Evolutionary conservation across 225 moss, liverwort and hornwort genomes (phyloP).

Genomic region (Antitrichia curtipendula): DNA sequence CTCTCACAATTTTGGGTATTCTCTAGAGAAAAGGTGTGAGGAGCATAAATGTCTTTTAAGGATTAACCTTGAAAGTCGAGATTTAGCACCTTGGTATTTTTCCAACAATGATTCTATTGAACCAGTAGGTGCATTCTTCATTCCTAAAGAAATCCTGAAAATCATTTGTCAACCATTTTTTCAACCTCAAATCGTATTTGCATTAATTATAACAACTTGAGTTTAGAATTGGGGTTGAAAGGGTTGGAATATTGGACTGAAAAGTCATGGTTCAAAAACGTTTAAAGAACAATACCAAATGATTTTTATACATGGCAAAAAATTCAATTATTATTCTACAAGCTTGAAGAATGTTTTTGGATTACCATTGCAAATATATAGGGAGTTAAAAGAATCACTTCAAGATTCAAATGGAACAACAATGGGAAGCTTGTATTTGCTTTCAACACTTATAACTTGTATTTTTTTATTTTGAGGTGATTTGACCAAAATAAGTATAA

Average conservation of each 20-base stretch:
- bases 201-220: background rate
- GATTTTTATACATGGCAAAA: background rate
- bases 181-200: too few relatives aligned
- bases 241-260: background rate
- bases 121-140: background rate
- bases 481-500: background rate
- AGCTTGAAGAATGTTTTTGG: rapidly evolving
- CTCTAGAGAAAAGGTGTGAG: rapidly evolving
- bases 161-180: background rate
- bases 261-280: background rate
- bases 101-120: background rate
- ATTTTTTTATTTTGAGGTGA: background rate
- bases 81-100: background rate
- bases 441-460: background rate
- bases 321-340: background rate
- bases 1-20: rapidly evolving
- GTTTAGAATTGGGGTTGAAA: background rate
- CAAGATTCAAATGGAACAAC: background rate
- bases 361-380: background rate
- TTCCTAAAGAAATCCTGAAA: background rate
- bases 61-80: rapidly evolving
- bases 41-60: background rate
- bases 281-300: background rate
- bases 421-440: too few relatives aligned
- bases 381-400: background rate